Evolutionary conservation across 2,329 filamentous ascomycete species (phyloP).

Genomic region (Phialocephala sp.): DNA sequence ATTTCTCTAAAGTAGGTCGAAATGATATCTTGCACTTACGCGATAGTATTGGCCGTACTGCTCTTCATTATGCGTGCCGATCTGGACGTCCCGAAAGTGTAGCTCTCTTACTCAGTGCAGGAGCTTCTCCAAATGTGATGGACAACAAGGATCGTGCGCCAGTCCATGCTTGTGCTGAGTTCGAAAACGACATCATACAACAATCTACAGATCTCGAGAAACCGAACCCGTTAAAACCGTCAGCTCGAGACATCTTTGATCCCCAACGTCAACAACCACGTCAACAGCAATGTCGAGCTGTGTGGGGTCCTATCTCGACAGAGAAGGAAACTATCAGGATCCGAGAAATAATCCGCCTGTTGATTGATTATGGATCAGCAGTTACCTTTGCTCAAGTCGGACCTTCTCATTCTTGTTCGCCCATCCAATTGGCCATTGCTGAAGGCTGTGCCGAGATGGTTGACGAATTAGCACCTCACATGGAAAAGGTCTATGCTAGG

Average conservation of each 20-base stretch:
- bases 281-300: background rate
- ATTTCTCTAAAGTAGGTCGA: background rate
- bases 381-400: background rate
- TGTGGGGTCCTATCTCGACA: background rate
- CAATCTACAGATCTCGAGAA: constrained; percentile 13
- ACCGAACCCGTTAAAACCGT: background rate
- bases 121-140: constrained; percentile 22
- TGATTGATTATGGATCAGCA: constrained; percentile 19
- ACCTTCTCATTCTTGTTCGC: background rate
- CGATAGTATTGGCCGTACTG: constrained; percentile 24
- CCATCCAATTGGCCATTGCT: constrained; percentile 16
- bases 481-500: constrained; percentile 5
- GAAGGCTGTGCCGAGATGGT: constrained; percentile 24
- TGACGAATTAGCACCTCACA: constrained; percentile 16
- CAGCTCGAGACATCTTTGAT: background rate
- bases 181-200: constrained; percentile 17
- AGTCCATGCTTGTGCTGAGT: constrained; percentile 28
- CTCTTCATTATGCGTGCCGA: constrained; percentile 32
- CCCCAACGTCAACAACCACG: background rate
- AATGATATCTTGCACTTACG: constrained; percentile 12
- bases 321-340: constrained; percentile 17
- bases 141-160: constrained; percentile 28
- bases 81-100: constrained; percentile 31
- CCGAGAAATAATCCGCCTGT: constrained; percentile 22
- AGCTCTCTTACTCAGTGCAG: constrained; percentile 22